Base-by-base conservation (phyloP, 2,329 filamentous ascomycete species). In the Colletotrichum neosansevieriae region DNA sequence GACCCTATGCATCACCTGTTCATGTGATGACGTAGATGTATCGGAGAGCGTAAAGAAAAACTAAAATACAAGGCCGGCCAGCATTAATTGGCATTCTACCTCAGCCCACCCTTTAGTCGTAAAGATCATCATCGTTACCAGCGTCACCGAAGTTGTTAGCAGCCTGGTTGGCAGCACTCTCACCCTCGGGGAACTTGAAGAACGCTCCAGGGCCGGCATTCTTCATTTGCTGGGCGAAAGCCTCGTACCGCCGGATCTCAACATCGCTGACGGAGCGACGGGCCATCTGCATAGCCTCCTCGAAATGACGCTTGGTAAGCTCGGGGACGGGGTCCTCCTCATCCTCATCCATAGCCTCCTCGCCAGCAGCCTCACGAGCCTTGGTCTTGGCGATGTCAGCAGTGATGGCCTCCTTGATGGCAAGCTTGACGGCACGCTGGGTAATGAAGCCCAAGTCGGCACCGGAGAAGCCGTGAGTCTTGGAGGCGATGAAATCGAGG, bases 181-280 rank as follows among this genome's bases (percentile, higher is more conserved):
- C 85, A 19, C 75, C 80, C 70, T 86, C 85, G 36, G 92, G 95
- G 90, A 99, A 99, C 82, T 97, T 94, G 92, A 99, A 99, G 88
- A 96, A 98, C 75, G 93, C 94, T 76, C 94, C 95, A 44, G 94
- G 94, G 58, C 94, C 94, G 69, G 93, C 91, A 80, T 97, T 97
- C 92, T 99, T 99, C 94, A 99, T 97, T 80, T 95, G 95, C 85
- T 98, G 95, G 45, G 95, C 93, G 76, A 99, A 99, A 4, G 96
- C 95, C 87, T 99, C 96, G 84, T 99, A 99, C 70, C 95, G 92
- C 77, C 96, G 92, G 76, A 99, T 97, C 87, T 99, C 96, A 21
- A 98, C 95, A 74, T 99, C 96, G 65, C 89, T 94, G 74, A 99
- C 96, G 32, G 96, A 98, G 79, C 93, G 90, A 81, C 96, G 92